These are phyloP conservation scores for Candida loeiensis DNA, from an alignment of 805 yeast genomes.

Conservation along the genomic window DNA sequence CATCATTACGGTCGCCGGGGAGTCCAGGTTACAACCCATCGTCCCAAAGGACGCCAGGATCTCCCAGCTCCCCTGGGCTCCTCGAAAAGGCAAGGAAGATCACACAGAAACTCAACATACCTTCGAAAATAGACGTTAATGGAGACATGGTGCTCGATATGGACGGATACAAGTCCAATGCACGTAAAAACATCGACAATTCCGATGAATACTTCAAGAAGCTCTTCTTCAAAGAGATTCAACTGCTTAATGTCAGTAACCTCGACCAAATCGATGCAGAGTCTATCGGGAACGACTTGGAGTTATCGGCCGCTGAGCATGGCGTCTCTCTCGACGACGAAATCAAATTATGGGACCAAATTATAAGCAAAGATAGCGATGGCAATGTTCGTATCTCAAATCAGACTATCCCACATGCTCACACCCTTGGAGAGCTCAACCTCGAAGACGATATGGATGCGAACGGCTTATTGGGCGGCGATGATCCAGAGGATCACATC, in stretches of 20 bases:
- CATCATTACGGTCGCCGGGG: conserved; percentile 1
- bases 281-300: conserved; percentile 7
- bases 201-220: conserved; percentile 74
- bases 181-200: conserved; percentile 64
- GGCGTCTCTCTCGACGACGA: conserved; percentile 16
- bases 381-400: conserved; percentile 62
- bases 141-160: conserved; percentile 90
- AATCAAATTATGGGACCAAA: conserved; percentile 33
- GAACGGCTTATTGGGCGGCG: neutral
- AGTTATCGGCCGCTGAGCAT: neutral
- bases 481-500: conserved; percentile 1
- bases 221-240: conserved; percentile 70
- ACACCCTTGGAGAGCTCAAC: conserved; percentile 1
- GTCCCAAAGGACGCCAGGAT: conserved; percentile 6
- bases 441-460: conserved; percentile 1
- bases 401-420: conserved; percentile 8
- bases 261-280: conserved; percentile 4
- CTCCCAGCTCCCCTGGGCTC: conserved; percentile 36
- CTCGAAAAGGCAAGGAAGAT: conserved; percentile 59
- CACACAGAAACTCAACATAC: conserved; percentile 73
- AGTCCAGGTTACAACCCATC: no score
- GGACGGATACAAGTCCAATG: conserved; percentile 90
- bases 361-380: conserved; percentile 51
- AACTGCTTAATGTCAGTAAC: conserved; percentile 15
- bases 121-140: conserved; percentile 79